These are phyloP conservation scores for Salicornia ramosissima DNA, from an alignment of 148 eudicot genomes.

Conservation along the genomic window DNA sequence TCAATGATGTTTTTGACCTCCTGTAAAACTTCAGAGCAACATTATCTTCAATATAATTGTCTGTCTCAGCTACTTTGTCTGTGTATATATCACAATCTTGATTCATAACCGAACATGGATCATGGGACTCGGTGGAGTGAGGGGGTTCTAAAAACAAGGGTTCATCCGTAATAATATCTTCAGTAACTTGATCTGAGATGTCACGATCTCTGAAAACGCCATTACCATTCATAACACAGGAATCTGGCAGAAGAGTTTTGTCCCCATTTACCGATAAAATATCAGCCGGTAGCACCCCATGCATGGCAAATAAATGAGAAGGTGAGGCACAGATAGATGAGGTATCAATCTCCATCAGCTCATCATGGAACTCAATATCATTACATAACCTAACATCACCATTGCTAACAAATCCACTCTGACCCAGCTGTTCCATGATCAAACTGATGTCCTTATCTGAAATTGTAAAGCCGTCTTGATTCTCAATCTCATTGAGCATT, in stretches of 20 bases:
- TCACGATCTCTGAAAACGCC: constrained; percentile 25
- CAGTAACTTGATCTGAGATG: constrained; percentile 18
- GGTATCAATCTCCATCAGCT: constrained; percentile 56
- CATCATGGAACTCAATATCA: constrained; percentile 27
- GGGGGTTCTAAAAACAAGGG: constrained; percentile 21
- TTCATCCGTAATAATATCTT: constrained; percentile 25
- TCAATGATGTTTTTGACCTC: constrained; percentile 10
- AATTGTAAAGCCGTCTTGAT: constrained; percentile 6
- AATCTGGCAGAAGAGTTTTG: constrained; percentile 21
- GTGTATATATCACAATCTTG: constrained; percentile 10
- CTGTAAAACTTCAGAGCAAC: constrained; percentile 3
- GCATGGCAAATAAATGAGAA: constrained; percentile 35
- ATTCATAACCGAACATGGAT: constrained; percentile 21
- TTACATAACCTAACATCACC: constrained; percentile 17
- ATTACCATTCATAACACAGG: constrained; percentile 24
- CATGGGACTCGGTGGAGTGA: constrained; percentile 13
- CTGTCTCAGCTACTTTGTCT: constrained; percentile 1
- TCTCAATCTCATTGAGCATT: constrained; percentile 23
- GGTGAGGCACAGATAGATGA: constrained; percentile 39
- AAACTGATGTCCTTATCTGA: constrained; percentile 14
- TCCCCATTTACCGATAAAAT: constrained; percentile 26
- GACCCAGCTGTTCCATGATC: constrained; percentile 4
- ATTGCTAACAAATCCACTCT: constrained; percentile 9
- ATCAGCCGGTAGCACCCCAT: constrained; percentile 33
- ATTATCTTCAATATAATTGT: background rate